Percentiles rank a stretch among this genome's conserved stretches.
phyloP scores from a whole-genome alignment of 2,329 filamentous ascomycete species.

The Chrysosporium queenslandicum region DNA sequence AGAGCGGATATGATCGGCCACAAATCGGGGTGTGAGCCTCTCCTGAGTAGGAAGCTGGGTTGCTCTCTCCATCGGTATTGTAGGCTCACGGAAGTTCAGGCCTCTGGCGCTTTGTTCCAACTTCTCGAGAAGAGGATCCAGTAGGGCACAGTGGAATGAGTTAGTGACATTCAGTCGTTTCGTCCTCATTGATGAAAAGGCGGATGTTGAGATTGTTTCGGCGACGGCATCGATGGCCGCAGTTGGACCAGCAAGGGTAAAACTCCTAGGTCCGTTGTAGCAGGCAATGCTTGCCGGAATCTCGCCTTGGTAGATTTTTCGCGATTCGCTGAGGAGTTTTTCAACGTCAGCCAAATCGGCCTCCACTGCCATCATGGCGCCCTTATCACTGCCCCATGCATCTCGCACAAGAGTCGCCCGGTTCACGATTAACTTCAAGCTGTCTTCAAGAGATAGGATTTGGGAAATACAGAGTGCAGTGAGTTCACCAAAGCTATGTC shows the following conservation, averaged over 20 bases:
- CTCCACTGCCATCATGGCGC: constrained; percentile 27
- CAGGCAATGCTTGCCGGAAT: constrained; percentile 20
- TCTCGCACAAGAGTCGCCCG: constrained; percentile 27
- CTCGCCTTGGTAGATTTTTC: neutral
- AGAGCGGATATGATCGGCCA: constrained; percentile 32
- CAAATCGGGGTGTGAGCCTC: constrained; percentile 9
- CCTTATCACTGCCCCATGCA: constrained; percentile 26
- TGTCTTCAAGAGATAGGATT: constrained; percentile 22
- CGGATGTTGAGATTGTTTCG: constrained; percentile 19
- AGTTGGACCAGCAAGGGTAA: constrained; percentile 10
- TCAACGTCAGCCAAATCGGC: neutral
- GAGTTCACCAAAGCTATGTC: constrained; percentile 33
- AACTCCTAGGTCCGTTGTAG: constrained; percentile 18
- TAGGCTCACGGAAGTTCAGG: constrained; percentile 19
- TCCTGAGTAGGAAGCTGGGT: constrained; percentile 9
- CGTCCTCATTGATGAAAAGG: constrained; percentile 4
- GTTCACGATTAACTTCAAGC: constrained; percentile 23
- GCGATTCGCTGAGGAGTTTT: neutral
- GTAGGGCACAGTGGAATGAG: constrained; percentile 35
- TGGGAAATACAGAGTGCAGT: constrained; percentile 29
- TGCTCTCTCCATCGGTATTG: constrained; percentile 20
- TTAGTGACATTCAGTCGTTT: constrained; percentile 32
- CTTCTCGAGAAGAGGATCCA: constrained; percentile 20
- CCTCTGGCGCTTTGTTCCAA: constrained; percentile 16
- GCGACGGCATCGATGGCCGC: constrained; percentile 13